Percentiles rank a stretch among this genome's conserved stretches.
Conservation (phyloP, 306 rosid genomes). For the Abrus precatorius region DNA sequence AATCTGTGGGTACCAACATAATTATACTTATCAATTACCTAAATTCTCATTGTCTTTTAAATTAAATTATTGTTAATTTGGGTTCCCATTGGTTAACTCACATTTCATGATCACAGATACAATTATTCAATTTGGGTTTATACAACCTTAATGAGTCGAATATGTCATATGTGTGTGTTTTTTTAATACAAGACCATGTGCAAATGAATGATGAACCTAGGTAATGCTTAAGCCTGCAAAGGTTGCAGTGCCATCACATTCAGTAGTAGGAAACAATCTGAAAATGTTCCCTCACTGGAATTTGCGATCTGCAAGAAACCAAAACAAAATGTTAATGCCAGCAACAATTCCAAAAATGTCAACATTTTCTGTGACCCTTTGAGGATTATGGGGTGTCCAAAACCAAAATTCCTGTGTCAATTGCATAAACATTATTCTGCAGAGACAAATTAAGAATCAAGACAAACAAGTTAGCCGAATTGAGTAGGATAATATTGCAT, state of each 20-base stretch:
- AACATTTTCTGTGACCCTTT: slow-evolving; percentile 26
- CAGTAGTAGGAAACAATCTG: slow-evolving; percentile 38
- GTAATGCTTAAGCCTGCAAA: slow-evolving; percentile 39
- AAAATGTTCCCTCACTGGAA: neutral
- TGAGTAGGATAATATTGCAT: no score
- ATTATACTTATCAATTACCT: neutral
- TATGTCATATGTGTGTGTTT: neutral
- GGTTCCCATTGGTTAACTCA: slow-evolving; percentile 23
- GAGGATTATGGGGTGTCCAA: slow-evolving; percentile 24
- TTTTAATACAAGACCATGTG: slow-evolving; percentile 17
- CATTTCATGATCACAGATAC: slow-evolving; percentile 17
- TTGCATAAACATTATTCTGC: slow-evolving; percentile 18
- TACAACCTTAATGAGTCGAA: neutral
- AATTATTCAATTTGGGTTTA: neutral
- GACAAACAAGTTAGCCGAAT: no score
- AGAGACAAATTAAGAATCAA: neutral
- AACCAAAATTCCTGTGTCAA: slow-evolving; percentile 45
- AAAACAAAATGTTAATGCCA: slow-evolving; percentile 40
- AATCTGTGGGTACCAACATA: slow-evolving; percentile 22
- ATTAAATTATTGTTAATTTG: neutral
- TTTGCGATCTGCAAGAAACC: slow-evolving; percentile 14
- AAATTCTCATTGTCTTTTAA: neutral
- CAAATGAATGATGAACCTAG: slow-evolving; percentile 24
- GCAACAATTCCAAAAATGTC: slow-evolving; percentile 40
- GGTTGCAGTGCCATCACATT: slow-evolving; percentile 38